These are phyloP conservation scores for Ustilago vetiveriae DNA, from an alignment of 1,284 basidiomycete species.

Conservation along the genomic window DNA sequence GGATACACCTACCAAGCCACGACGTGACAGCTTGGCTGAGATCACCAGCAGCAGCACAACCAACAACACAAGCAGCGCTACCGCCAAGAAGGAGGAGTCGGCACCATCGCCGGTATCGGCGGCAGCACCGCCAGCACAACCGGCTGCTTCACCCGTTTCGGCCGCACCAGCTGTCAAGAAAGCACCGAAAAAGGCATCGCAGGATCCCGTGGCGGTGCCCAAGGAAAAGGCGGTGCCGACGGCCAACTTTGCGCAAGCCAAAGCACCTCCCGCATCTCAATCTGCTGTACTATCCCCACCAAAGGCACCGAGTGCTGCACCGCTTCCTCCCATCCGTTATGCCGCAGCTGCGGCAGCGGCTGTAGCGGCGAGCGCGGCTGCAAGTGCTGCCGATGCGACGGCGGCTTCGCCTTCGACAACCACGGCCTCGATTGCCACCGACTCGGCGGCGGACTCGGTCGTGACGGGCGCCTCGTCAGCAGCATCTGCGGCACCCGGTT, in stretches of 20 bases:
- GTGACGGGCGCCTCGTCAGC: slow-evolving; percentile 4
- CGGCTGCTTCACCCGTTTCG: slow-evolving; percentile 15
- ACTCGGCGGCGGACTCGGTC: slow-evolving; percentile 17
- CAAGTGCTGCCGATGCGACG: slow-evolving; percentile 18
- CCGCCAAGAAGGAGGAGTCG: slow-evolving; percentile 46
- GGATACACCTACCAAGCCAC: slow-evolving; percentile 37
- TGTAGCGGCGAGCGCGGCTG: slow-evolving; percentile 40
- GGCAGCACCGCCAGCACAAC: slow-evolving; percentile 9
- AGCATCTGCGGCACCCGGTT: slow-evolving; percentile 15
- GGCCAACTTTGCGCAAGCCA: slow-evolving; percentile 75
- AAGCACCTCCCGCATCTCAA: slow-evolving; percentile 70
- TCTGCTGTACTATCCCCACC: slow-evolving; percentile 51
- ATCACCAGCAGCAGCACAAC: slow-evolving; percentile 71
- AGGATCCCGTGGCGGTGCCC: slow-evolving; percentile 42
- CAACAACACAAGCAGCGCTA: slow-evolving; percentile 71
- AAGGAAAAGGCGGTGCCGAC: slow-evolving; percentile 78
- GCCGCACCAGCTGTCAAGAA: slow-evolving; percentile 39
- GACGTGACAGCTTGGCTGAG: slow-evolving; percentile 42
- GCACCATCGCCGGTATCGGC: slow-evolving; percentile 67
- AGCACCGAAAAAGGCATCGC: slow-evolving; percentile 46
- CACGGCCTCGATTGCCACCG: slow-evolving; percentile 23
- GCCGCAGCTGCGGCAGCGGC: slow-evolving; percentile 90
- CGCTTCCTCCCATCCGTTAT: slow-evolving; percentile 79
- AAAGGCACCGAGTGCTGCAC: slow-evolving; percentile 55
- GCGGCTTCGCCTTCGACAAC: slow-evolving; percentile 33